A percentile compares a stretch with the other conserved stretches of the same genome.
Evolutionary conservation across 116 monocot genomes (phyloP).

Genomic region (Zostera marina): DNA sequence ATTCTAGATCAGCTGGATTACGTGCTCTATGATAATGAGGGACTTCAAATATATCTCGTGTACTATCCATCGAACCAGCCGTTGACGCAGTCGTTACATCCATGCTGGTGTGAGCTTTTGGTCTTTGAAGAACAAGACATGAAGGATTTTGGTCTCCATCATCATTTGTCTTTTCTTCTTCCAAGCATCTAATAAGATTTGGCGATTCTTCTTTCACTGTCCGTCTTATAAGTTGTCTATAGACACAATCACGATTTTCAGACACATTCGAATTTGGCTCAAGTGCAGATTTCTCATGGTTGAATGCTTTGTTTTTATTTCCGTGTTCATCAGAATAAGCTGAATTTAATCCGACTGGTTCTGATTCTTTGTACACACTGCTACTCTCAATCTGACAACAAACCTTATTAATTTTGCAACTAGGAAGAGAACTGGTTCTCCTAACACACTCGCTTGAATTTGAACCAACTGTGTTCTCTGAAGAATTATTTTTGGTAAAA

Average conservation of each 20-base stretch:
- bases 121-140: no score
- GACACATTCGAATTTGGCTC: no score
- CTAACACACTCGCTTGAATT: constrained; percentile 9
- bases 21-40: not conserved
- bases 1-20: no score
- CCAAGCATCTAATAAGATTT: no score
- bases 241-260: no score
- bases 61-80: not conserved
- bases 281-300: no score
- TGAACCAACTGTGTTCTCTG: constrained; percentile 2
- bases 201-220: no score
- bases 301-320: not conserved
- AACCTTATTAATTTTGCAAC: constrained; percentile 14
- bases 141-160: no score
- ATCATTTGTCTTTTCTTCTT: no score
- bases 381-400: constrained; percentile 15
- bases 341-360: not conserved
- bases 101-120: no score
- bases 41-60: constrained; percentile 8
- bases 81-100: not conserved
- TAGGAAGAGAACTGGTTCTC: constrained; percentile 44
- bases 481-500: constrained; percentile 4
- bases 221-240: no score
- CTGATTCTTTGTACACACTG: constrained; percentile 4
- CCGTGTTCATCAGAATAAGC: not conserved